Percentiles rank a stretch among this genome's conserved stretches.
Conservation (phyloP, 148 eudicot species). For the Vaccinium myrtillus region DNA sequence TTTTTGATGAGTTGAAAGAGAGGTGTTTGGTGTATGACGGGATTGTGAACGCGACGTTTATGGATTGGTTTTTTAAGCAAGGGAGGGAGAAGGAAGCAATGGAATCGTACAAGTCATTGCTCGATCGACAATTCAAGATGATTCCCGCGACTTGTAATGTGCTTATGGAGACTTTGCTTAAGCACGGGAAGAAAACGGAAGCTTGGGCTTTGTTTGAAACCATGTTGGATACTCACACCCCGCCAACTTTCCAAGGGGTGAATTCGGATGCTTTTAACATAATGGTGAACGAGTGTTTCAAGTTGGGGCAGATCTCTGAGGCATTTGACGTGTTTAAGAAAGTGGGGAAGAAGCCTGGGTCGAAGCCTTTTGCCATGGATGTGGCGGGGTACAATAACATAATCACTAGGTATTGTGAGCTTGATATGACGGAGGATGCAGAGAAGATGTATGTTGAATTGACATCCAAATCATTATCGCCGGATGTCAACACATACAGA, state of each 20-base stretch:
- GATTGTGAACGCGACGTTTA: conserved; percentile 65
- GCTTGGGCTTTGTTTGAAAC: conserved; percentile 72
- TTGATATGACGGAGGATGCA: conserved; percentile 59
- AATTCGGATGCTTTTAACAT: conserved; percentile 86
- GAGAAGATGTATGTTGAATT: conserved; percentile 85
- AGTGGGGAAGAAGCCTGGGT: conserved; percentile 73
- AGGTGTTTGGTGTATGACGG: conserved; percentile 61
- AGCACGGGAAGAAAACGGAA: conserved; percentile 73
- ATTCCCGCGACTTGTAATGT: conserved; percentile 62
- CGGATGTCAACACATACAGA: conserved; percentile 77
- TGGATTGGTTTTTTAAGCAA: conserved; percentile 73
- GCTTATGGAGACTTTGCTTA: conserved; percentile 68
- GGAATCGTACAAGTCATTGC: conserved; percentile 48
- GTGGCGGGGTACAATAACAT: conserved; percentile 88
- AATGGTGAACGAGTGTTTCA: conserved; percentile 81
- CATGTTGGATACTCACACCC: conserved; percentile 70
- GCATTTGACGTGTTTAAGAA: conserved; percentile 79
- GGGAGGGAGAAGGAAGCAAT: conserved; percentile 78
- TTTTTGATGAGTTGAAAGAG: conserved; percentile 75
- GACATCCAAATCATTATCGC: conserved; percentile 63
- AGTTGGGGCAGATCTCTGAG: conserved; percentile 55
- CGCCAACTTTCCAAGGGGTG: conserved; percentile 56
- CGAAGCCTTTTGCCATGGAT: conserved; percentile 69
- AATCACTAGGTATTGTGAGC: conserved; percentile 67
- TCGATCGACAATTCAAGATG: conserved; percentile 61